These are phyloP conservation scores for Phytopythium helicoides DNA, from an alignment of 352 stramenopile species.

Conservation along the genomic window DNA sequence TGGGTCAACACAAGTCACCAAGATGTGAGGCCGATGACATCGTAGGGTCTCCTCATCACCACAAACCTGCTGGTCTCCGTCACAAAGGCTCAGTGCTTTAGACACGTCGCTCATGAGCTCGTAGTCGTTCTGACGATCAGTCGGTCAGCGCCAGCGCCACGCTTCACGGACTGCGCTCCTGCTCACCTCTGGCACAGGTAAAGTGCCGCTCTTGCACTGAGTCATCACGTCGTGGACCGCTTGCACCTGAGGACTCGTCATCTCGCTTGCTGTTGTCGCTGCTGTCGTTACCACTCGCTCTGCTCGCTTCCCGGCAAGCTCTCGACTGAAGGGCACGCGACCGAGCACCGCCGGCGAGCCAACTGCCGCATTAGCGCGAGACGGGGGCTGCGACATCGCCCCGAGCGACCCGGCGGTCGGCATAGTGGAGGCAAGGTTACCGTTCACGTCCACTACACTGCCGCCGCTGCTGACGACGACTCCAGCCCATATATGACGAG, in stretches of 20 bases:
- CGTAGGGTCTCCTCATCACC: not conserved
- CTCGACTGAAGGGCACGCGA: not conserved
- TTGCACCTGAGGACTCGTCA: slow-evolving; percentile 3
- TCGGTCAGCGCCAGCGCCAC: not conserved
- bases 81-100: not conserved
- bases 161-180: not conserved
- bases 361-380: too few species aligned
- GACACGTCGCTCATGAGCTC: slow-evolving; percentile 2
- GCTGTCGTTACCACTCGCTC: not conserved
- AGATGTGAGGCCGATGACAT: not conserved
- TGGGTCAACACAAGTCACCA: not conserved
- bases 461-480: too few species aligned
- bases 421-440: too few species aligned
- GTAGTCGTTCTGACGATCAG: slow-evolving; percentile 1
- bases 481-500: too few species aligned
- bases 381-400: too few species aligned
- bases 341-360: not conserved
- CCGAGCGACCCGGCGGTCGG: too few species aligned
- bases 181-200: not conserved
- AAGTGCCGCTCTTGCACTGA: slow-evolving; percentile 9
- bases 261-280: slow-evolving; percentile 14
- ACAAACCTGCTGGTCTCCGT: slow-evolving; percentile 3
- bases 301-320: slow-evolving; percentile 6
- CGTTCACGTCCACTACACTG: too few species aligned
- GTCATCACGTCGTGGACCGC: slow-evolving; percentile 1